Evolutionary conservation across 495 filamentous ascomycete species (phyloP), one percentile per base, ranked within the genome.

Genomic region (Jackrogersella multiformis): DNA sequence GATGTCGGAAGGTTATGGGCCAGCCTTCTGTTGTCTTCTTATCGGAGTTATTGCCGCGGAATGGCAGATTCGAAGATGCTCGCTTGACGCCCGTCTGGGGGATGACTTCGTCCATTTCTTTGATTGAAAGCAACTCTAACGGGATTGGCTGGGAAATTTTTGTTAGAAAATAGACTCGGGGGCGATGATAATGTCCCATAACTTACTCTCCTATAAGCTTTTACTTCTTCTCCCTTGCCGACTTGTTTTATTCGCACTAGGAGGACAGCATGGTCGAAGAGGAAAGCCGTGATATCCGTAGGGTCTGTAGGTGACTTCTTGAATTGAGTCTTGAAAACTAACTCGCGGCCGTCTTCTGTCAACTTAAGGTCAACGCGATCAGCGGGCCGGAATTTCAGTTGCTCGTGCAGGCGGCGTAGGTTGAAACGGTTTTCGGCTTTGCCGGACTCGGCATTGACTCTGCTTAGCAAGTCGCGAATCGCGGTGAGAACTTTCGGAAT

Each of bases 391-490:
- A 95, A 98, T 66, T 92, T 92, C 61, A 99, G 85, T 60, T 96
- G 90, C 51, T 91, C 85, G 73, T 97, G 94, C 13, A 99, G 83
- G 68, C 92, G 90, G 74, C 93, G 91, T 36, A 99, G 81, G 76
- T 98, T 98, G 81, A 97, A 98, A 52, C 94, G 91, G 71, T 99
- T 99, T 78, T 99, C 96, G 1, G 95, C 92, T 78, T 95, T 97
- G 67, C 96, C 96, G 70, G 92, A 96, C 76, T 97, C 96, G 9
- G 88, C 82, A 75, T 99, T 99, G 70, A 99, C 96, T 64, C 90
- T 86, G 16, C 86, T 88, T 49, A 99, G 78, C 69, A 96, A 89
- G 57, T 94, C 91, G 59, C 93, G 89, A 77, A 99, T 97, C 74
- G 90, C 82, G 44, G 79, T 84, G 66, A 97, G 85, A 9, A 94